phyloP scores from a whole-genome alignment of 202 grass and related monocot genomes.

The Zizania palustris region DNA sequence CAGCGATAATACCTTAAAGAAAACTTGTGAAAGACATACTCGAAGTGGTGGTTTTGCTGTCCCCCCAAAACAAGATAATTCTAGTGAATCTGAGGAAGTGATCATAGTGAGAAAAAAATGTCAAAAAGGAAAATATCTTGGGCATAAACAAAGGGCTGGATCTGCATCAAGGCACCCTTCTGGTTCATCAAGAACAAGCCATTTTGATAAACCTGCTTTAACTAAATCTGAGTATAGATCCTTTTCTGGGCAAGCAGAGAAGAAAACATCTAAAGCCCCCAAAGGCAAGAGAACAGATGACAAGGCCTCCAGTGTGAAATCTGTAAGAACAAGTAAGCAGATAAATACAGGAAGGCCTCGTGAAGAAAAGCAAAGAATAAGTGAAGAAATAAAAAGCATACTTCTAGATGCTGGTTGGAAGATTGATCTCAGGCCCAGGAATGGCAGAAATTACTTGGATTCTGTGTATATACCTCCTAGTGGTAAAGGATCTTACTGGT shows the following conservation, averaged over 20 bases:
- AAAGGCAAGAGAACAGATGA: constrained; percentile 21
- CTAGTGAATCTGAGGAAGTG: constrained; percentile 52
- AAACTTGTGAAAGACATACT: constrained; percentile 30
- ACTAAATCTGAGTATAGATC: constrained; percentile 44
- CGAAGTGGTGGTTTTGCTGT: constrained; percentile 27
- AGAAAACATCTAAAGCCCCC: constrained; percentile 14
- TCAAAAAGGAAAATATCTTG: constrained; percentile 22
- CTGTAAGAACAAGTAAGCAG: constrained; percentile 22
- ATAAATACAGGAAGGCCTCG: constrained; percentile 33
- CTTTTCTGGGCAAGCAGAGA: constrained; percentile 22
- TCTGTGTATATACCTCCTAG: constrained; percentile 89
- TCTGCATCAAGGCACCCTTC: constrained; percentile 43
- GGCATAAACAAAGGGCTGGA: constrained; percentile 33
- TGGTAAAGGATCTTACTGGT: constrained; percentile 91
- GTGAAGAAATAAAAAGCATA: constrained; percentile 76
- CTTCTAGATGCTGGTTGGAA: constrained; percentile 85
- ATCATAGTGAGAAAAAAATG: constrained; percentile 33
- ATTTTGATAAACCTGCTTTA: constrained; percentile 37
- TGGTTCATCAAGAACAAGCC: constrained; percentile 28
- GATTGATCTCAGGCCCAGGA: constrained; percentile 84
- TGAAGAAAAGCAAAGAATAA: constrained; percentile 69
- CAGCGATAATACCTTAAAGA: constrained; percentile 40
- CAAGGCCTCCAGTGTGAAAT: constrained; percentile 21
- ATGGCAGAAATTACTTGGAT: constrained; percentile 83
- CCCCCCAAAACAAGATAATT: constrained; percentile 39